These are phyloP conservation scores for Leishmania guyanensis DNA, from an alignment of 208 protist genomes.

Conservation along the genomic window DNA sequence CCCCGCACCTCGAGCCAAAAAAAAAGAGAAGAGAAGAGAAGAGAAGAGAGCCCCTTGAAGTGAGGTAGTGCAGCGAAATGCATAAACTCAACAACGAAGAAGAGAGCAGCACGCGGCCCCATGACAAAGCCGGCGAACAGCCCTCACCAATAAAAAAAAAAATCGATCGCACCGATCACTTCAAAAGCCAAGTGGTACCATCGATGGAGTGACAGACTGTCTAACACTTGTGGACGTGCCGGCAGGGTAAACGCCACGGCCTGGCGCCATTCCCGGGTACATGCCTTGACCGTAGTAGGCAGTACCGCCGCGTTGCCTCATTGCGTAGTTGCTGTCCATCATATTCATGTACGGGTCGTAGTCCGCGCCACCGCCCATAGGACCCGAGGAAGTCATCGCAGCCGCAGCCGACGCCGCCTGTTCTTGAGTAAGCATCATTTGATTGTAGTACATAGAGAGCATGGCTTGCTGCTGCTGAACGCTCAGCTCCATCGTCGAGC, in stretches of 20 bases:
- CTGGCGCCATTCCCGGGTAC: not conserved
- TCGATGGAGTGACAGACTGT: not conserved
- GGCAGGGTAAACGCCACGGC: not conserved
- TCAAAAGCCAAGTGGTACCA: conserved; percentile 17
- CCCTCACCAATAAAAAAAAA: too few species aligned
- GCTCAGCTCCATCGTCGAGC: conserved; percentile 54
- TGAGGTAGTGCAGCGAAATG: too few species aligned
- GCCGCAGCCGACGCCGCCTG: conserved; percentile 14
- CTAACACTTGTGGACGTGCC: not conserved
- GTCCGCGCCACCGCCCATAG: not conserved
- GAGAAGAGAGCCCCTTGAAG: too few species aligned
- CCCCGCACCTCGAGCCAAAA: too few species aligned
- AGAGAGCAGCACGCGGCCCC: not conserved
- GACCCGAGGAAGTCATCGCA: not conserved
- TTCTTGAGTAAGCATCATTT: conserved; percentile 50
- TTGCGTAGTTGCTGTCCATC: conserved; percentile 12
- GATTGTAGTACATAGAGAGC: conserved; percentile 68
- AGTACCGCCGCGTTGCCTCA: conserved; percentile 13
- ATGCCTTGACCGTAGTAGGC: conserved; percentile 4
- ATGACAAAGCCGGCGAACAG: not conserved
- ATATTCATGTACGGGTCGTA: conserved; percentile 8
- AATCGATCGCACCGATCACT: not conserved
- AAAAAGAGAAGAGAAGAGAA: too few species aligned
- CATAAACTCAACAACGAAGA: too few species aligned
- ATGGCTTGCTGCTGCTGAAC: conserved; percentile 60